phyloP scores from a whole-genome alignment of 164 flowering plant genomes.

The Vitis vinifera region ASM3070453v1 NC_081808.1:25409501-25410000 shows the following conservation, averaged over 20 bases:
- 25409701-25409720: no score
- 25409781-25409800: no score
- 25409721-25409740: no score
- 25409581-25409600: neutral
- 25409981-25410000: constrained; percentile 83
- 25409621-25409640: no score
- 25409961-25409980: constrained; percentile 61
- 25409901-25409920: constrained; percentile 91
- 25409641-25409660: no score
- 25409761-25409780: no score
- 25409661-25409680: no score
- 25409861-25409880: constrained; percentile 90
- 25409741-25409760: no score
- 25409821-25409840: constrained; percentile 37
- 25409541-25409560: no score
- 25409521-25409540: neutral
- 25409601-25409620: neutral
- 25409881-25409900: constrained; percentile 82
- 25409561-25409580: no score
- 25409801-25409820: no score
- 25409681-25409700: no score
- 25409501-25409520: neutral
- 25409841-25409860: constrained; percentile 93
- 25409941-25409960: constrained; percentile 64
- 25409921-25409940: constrained; percentile 82